Evolutionary conservation across 2,329 filamentous ascomycete genomes (phyloP), one percentile per base, ranked within the genome.

Genomic region (Orbilia blumenaviensis): DNA sequence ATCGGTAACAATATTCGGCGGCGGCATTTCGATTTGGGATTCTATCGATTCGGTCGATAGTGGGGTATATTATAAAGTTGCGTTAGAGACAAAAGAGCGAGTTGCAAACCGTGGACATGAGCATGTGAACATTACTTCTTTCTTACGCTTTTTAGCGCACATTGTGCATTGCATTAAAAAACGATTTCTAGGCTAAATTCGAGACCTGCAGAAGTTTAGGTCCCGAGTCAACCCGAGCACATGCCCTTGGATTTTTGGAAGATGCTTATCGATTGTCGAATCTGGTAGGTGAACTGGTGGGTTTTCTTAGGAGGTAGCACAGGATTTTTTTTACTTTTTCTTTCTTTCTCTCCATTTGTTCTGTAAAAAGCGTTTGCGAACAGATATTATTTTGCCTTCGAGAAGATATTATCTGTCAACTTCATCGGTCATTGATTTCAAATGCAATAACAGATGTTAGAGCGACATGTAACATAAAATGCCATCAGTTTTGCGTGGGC

Each of bases 21-120:
- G 66, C 41, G 66, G 56, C 66, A 62, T 18, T 56, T 61, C 56
- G 27, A 46, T 62, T 32, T 61, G 27, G n/a, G 38, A 48, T 42
- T 34, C 10, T 34, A 34, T 5, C 29, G 29, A 10, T 6, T 34
- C 29, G 29, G 10, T 67, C 38, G 34, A 32, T 42, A 44, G 56
- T 63, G 54, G 56, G 38, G 62, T 41, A 27, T 34, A 34, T 34
- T 34, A 46, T 46, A 41, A 14, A 23, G 41, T 38, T n/a, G n/a
- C n/a, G 16, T 12, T 25, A 6, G 38, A 48, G 32, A 5, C 8
- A 36, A 6, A 27, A 54, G 23, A 36, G 41, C 25, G 21, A 44
- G 56, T 27, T 54, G 14, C 12, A 50, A 50, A 29, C 21, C 12
- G 46, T 50, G 34, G 38, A 36, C 1, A 41, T 41, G 18, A 61